These are phyloP conservation scores for Trichophyton benhamiae DNA, from an alignment of 2,329 filamentous ascomycete genomes.

Conservation along the genomic window DNA sequence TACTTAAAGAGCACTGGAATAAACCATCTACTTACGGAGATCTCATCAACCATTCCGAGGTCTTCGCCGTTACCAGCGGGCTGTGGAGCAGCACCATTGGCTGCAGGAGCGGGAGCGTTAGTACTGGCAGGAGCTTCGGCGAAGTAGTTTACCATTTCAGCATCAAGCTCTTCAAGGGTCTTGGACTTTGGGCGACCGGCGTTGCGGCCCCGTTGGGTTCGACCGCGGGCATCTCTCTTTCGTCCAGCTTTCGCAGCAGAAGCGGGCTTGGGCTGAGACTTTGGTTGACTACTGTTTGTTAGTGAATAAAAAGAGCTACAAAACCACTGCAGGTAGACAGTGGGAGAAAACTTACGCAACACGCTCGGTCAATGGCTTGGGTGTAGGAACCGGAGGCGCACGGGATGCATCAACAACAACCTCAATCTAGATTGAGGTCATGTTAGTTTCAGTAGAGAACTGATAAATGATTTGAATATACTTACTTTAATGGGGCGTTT, in stretches of 20 bases:
- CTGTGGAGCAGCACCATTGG: constrained; percentile 36
- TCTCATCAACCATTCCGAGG: constrained; percentile 43
- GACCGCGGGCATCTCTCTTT: constrained; percentile 34
- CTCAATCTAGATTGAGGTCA: constrained; percentile 53
- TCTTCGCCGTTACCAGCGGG: constrained; percentile 40
- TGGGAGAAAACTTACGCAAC: constrained; percentile 48
- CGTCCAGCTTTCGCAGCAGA: constrained; percentile 56
- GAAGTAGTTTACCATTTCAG: constrained; percentile 97
- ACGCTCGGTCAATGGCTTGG: constrained; percentile 72
- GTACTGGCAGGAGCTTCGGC: constrained; percentile 33
- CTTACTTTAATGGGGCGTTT: constrained; percentile 75
- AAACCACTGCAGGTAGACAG: background rate
- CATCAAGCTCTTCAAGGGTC: constrained; percentile 89
- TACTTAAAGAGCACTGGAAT: too few relatives aligned
- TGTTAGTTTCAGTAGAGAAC: background rate
- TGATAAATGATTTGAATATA: background rate
- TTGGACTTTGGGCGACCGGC: constrained; percentile 62
- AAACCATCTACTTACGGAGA: constrained; percentile 32
- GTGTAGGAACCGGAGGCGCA: constrained; percentile 53
- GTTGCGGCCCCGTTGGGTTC: constrained; percentile 45
- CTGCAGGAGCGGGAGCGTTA: constrained; percentile 27
- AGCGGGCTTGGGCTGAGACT: constrained; percentile 70
- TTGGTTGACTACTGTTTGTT: constrained; percentile 39
- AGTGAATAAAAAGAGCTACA: background rate
- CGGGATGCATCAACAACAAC: constrained; percentile 70